Conservation (phyloP, 768 basidiomycete genomes). For the Termitomyces sp. region DNA sequence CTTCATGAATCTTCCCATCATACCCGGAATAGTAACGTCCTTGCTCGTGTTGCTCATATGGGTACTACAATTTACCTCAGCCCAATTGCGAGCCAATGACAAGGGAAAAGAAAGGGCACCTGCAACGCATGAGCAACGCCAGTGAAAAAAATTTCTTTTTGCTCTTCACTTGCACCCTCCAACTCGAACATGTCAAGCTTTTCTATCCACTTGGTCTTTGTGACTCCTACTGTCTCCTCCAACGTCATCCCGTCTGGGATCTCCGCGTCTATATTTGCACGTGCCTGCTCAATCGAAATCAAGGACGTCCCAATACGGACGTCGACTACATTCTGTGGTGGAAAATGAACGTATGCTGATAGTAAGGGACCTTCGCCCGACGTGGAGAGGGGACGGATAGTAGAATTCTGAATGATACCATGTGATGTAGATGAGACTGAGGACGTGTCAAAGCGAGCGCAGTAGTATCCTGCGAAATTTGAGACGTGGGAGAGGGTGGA, state of each 20-base stretch:
- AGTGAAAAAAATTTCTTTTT: constrained; percentile 52
- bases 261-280: constrained; percentile 40
- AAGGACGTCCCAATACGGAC: constrained; percentile 75
- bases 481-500: constrained; percentile 30
- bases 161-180: constrained; percentile 40
- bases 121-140: constrained; percentile 59
- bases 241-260: constrained; percentile 38
- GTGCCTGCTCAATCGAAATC: constrained; percentile 64
- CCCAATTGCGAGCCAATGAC: neutral
- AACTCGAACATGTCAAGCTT: constrained; percentile 48
- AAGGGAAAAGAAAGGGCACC: constrained; percentile 15
- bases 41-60: constrained; percentile 67
- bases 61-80: constrained; percentile 43
- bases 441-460: constrained; percentile 47
- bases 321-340: constrained; percentile 34
- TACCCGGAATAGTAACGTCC: constrained; percentile 74
- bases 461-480: constrained; percentile 52
- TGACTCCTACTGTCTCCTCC: constrained; percentile 43
- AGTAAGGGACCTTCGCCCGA: constrained; percentile 37
- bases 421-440: constrained; percentile 18
- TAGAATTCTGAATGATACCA: constrained; percentile 47
- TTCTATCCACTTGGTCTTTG: constrained; percentile 50
- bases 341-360: constrained; percentile 47
- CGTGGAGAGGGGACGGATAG: constrained; percentile 20
- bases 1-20: constrained; percentile 52